phyloP scores from a whole-genome alignment of 306 rosid species.

The Corylus avellana region DNA sequence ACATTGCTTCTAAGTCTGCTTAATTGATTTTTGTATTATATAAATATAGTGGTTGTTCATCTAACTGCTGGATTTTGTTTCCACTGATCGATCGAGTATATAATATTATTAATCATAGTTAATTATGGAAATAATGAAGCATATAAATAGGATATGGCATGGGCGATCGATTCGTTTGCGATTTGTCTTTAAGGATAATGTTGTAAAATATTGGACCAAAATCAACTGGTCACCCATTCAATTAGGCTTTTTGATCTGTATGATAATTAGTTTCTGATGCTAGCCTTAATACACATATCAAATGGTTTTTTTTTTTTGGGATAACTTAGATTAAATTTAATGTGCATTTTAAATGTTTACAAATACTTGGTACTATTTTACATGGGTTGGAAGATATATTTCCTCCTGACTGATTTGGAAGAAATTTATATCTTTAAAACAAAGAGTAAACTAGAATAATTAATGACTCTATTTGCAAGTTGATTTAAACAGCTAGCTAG shows the following conservation, averaged over 20 bases:
- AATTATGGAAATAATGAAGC: conserved; percentile 14
- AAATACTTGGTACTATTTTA: too few species aligned
- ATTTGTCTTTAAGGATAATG: neutral
- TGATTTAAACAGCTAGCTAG: too few species aligned
- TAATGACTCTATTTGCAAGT: too few species aligned
- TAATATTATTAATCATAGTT: conserved; percentile 16
- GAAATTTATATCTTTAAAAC: too few species aligned
- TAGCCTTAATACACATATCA: neutral
- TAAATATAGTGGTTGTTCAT: conserved; percentile 38
- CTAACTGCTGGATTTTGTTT: conserved; percentile 59
- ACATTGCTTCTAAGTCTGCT: conserved; percentile 46
- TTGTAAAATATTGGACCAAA: neutral
- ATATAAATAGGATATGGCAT: conserved; percentile 26
- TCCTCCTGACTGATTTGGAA: too few species aligned
- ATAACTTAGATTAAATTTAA: too few species aligned
- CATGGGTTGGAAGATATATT: too few species aligned
- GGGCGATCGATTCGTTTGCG: conserved; percentile 3
- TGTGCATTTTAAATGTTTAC: too few species aligned
- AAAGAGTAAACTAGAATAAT: too few species aligned
- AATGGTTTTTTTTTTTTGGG: too few species aligned
- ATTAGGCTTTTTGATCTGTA: neutral
- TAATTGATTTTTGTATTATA: conserved; percentile 15
- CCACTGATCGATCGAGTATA: conserved; percentile 8
- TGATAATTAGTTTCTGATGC: neutral
- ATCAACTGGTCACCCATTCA: neutral